These are phyloP conservation scores for Neocatenulostroma microsporum DNA, from an alignment of 2,329 filamentous ascomycete genomes.

Conservation along the genomic window DNA sequence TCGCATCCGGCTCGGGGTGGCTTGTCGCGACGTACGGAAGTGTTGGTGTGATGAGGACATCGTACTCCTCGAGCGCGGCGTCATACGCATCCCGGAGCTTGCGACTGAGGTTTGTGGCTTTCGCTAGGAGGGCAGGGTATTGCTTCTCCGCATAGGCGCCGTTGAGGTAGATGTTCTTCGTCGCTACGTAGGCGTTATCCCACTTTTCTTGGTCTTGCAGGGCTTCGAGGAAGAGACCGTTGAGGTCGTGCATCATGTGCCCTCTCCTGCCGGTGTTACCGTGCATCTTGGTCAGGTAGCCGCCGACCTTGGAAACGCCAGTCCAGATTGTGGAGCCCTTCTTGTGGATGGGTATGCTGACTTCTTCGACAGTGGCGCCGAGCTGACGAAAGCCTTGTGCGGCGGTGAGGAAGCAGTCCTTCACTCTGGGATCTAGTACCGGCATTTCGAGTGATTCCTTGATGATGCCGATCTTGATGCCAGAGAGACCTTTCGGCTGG, in stretches of 20 bases:
- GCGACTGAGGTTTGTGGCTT: slow-evolving; percentile 39
- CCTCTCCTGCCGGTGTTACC: slow-evolving; percentile 39
- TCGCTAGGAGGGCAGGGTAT: slow-evolving; percentile 42
- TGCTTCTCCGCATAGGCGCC: slow-evolving; percentile 40
- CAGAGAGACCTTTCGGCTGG: slow-evolving; percentile 19
- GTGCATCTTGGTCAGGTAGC: slow-evolving; percentile 37
- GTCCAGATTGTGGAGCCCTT: slow-evolving; percentile 48
- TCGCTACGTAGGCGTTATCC: slow-evolving; percentile 45
- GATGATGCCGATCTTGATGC: slow-evolving; percentile 36
- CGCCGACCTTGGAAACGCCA: slow-evolving; percentile 34
- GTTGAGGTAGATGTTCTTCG: slow-evolving; percentile 50
- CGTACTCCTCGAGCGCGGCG: slow-evolving; percentile 32
- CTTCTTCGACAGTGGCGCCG: slow-evolving; percentile 37
- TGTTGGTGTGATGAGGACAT: slow-evolving; percentile 43
- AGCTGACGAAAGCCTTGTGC: slow-evolving; percentile 32
- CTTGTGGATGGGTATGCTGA: slow-evolving; percentile 42
- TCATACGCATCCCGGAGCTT: slow-evolving; percentile 43
- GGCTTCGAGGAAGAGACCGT: slow-evolving; percentile 39
- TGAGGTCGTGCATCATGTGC: slow-evolving; percentile 45
- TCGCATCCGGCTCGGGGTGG: slow-evolving; percentile 34
- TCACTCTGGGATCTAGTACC: slow-evolving; percentile 33
- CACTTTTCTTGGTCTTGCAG: slow-evolving; percentile 43
- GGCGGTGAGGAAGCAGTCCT: slow-evolving; percentile 28
- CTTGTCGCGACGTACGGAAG: slow-evolving; percentile 42
- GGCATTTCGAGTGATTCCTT: slow-evolving; percentile 35